Evolutionary conservation across 495 filamentous ascomycete species (phyloP).

Genomic region (Neurospora discreta): DNA sequence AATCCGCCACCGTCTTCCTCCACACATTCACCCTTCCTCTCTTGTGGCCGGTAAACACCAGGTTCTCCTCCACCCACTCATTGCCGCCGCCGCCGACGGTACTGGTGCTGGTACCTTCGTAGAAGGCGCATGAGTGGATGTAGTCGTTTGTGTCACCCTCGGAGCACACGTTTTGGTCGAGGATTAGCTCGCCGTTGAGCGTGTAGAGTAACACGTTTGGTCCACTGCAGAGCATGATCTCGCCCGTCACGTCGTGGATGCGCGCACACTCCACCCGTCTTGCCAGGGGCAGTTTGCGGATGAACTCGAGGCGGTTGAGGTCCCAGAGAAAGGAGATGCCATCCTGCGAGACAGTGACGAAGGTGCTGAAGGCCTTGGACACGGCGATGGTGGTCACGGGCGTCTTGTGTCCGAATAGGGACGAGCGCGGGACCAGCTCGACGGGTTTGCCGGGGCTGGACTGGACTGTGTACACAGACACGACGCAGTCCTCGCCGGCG

Average conservation of each 20-base stretch:
- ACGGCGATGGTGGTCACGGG: constrained; percentile 73
- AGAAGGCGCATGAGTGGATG: constrained; percentile 76
- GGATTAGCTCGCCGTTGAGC: constrained; percentile 71
- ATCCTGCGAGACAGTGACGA: constrained; percentile 71
- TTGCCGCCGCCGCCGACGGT: constrained; percentile 41
- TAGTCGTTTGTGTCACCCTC: constrained; percentile 31
- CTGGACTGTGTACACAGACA: constrained; percentile 66
- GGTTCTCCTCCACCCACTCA: constrained; percentile 80
- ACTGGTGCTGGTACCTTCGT: constrained; percentile 50
- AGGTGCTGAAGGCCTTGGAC: constrained; percentile 74
- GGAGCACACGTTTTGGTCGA: constrained; percentile 69
- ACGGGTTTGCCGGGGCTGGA: constrained; percentile 48
- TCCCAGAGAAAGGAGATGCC: constrained; percentile 87
- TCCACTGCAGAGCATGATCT: constrained; percentile 74
- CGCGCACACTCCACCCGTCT: constrained; percentile 54
- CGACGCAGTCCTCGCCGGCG: constrained; percentile 79
- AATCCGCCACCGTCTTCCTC: constrained; percentile 33
- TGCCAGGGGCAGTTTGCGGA: constrained; percentile 55
- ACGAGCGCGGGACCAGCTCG: constrained; percentile 69
- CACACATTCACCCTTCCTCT: constrained; percentile 73
- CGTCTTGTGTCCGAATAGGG: constrained; percentile 78
- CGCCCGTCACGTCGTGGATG: constrained; percentile 82
- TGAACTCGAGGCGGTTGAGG: constrained; percentile 75
- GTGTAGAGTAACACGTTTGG: constrained; percentile 68
- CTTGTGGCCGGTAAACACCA: constrained; percentile 82